Conservation (phyloP, 2,329 filamentous ascomycete species). For the Venturia aucupariae region DNA sequence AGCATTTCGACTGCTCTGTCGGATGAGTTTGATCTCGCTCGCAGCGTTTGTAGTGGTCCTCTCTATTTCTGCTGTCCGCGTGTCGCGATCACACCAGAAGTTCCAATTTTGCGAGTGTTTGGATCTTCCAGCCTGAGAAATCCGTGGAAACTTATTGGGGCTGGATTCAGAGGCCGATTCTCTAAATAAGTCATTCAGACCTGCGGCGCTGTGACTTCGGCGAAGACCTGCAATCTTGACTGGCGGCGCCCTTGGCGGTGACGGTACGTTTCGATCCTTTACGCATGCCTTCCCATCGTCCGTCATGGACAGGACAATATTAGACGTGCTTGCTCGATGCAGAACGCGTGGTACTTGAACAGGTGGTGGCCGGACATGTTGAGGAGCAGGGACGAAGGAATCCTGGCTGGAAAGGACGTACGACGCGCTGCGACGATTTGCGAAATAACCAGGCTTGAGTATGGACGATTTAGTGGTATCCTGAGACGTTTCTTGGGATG, state of each 20-base stretch:
- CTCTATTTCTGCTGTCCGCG: conserved; percentile 70
- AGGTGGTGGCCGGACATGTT: conserved; percentile 22
- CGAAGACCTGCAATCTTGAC: conserved; percentile 46
- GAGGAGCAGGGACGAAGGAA: conserved; percentile 19
- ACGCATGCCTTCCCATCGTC: conserved; percentile 87
- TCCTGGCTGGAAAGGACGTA: conserved; percentile 27
- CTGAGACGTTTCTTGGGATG: conserved; percentile 9
- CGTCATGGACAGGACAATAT: conserved; percentile 71
- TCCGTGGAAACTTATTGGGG: conserved; percentile 32
- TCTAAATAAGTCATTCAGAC: conserved; percentile 27
- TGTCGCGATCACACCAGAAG: conserved; percentile 75
- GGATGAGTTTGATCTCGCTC: conserved; percentile 69
- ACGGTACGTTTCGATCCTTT: conserved; percentile 57
- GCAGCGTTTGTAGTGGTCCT: conserved; percentile 50
- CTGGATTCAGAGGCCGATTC: conserved; percentile 19
- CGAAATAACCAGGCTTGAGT: conserved; percentile 30
- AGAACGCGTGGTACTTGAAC: background rate
- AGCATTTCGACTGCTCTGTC: conserved; percentile 42
- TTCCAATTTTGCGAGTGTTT: conserved; percentile 87
- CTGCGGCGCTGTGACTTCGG: conserved; percentile 61
- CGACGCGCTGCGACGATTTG: conserved; percentile 37
- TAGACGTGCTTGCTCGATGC: conserved; percentile 28
- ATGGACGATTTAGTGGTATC: background rate
- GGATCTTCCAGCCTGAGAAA: conserved; percentile 49
- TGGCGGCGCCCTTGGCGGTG: conserved; percentile 48